phyloP scores from a whole-genome alignment of 2,329 filamentous ascomycete species.

The Chaetomium strumarium region DNA sequence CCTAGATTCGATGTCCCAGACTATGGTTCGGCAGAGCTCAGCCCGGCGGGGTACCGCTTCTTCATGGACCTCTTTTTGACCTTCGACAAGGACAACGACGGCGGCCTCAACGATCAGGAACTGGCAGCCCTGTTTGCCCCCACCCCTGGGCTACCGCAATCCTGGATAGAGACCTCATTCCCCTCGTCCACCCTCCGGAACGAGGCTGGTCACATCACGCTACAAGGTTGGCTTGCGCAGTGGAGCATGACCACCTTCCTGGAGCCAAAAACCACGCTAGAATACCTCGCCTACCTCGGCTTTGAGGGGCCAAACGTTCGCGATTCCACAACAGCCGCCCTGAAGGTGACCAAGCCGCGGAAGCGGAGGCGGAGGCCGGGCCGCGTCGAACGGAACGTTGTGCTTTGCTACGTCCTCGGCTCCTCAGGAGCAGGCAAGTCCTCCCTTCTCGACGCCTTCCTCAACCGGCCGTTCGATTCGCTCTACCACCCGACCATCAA shows the following conservation, averaged over 20 bases:
- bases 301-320: conserved; percentile 79
- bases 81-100: conserved; percentile 96
- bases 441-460: conserved; percentile 80
- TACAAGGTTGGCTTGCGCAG: conserved; percentile 96
- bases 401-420: conserved; percentile 87
- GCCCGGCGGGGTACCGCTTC: conserved; percentile 90
- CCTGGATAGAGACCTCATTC: conserved; percentile 85
- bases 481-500: conserved; percentile 93
- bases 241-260: conserved; percentile 99
- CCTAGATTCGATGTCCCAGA: conserved; percentile 93
- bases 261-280: conserved; percentile 88
- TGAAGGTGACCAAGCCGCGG: conserved; percentile 88
- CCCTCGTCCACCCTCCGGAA: conserved; percentile 92
- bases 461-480: conserved; percentile 77
- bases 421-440: conserved; percentile 86
- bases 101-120: conserved; percentile 81
- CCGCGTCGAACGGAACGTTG: conserved; percentile 87
- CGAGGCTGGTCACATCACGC: conserved; percentile 88
- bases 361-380: conserved; percentile 78
- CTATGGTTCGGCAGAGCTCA: conserved; percentile 87
- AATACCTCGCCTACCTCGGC: conserved; percentile 92
- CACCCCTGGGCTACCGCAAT: conserved; percentile 79
- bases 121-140: conserved; percentile 84
- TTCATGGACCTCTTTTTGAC: conserved; percentile 94
- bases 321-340: conserved; percentile 70